phyloP scores from a whole-genome alignment of 352 stramenopile genomes.

The Pythium aphanidermatum region DNA sequence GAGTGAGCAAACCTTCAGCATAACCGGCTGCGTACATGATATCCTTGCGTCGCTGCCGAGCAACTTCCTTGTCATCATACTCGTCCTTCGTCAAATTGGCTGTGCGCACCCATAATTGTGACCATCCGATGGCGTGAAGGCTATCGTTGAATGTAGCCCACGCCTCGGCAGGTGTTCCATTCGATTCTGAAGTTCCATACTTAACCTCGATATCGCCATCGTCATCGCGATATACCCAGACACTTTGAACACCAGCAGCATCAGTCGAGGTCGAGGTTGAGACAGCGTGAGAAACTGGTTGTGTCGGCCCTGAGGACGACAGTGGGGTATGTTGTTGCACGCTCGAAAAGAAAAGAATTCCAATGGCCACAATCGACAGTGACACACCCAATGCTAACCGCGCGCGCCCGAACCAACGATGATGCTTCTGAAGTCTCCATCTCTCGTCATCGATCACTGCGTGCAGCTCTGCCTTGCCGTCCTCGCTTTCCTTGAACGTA shows the following conservation, averaged over 20 bases:
- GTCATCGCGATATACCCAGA: constrained; percentile 1
- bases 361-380: not conserved
- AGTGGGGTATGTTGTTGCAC: not conserved
- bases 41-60: constrained; percentile 18
- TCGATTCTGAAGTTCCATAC: not conserved
- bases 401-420: constrained; percentile 8
- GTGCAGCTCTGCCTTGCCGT: constrained; percentile 1
- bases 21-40: constrained; percentile 55
- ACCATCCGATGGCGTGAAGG: constrained; percentile 38
- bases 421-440: constrained; percentile 14
- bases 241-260: constrained; percentile 3
- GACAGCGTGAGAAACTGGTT: not conserved
- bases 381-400: constrained; percentile 6
- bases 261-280: not conserved
- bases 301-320: not conserved
- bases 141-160: constrained; percentile 54
- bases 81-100: constrained; percentile 18
- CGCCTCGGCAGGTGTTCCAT: constrained; percentile 14
- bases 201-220: constrained; percentile 2
- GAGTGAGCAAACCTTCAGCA: constrained; percentile 47
- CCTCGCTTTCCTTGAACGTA: constrained; percentile 16
- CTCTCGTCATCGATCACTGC: constrained; percentile 14
- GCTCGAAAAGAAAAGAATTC: constrained; percentile 7
- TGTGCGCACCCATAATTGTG: constrained; percentile 47
- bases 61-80: constrained; percentile 4